These are phyloP conservation scores for Otatea glauca DNA, from an alignment of 176 grass and related monocot species.

Conservation along the genomic window DNA sequence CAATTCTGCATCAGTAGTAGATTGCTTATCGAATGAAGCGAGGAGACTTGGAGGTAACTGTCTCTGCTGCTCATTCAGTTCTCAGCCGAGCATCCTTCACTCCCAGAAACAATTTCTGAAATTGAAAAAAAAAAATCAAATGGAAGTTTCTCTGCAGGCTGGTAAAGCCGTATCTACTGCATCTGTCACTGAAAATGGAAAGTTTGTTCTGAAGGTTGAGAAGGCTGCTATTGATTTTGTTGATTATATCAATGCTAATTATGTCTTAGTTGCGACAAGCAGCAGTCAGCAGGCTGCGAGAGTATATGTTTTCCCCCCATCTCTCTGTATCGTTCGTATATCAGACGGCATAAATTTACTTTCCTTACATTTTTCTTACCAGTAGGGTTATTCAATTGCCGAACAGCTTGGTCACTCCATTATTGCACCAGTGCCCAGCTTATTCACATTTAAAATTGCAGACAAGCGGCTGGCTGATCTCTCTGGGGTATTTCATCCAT, in stretches of 20 bases:
- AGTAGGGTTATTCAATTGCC: conserved; percentile 77
- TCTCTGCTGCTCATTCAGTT: neutral
- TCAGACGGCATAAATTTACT: conserved; percentile 1
- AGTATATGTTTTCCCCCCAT: conserved; percentile 3
- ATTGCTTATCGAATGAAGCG: conserved; percentile 90
- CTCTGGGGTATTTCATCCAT: conserved; percentile 70
- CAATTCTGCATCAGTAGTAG: conserved; percentile 77
- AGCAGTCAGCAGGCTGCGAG: conserved; percentile 74
- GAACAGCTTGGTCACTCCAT: conserved; percentile 72
- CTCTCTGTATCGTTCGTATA: neutral
- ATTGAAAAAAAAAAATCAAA: conserved; percentile 42
- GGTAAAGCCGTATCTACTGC: conserved; percentile 72
- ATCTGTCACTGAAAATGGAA: conserved; percentile 51
- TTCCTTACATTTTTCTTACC: conserved; percentile 30
- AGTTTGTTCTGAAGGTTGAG: conserved; percentile 78
- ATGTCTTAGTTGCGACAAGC: conserved; percentile 73
- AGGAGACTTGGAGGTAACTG: conserved; percentile 66
- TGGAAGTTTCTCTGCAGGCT: conserved; percentile 82
- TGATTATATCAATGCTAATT: conserved; percentile 63
- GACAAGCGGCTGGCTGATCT: conserved; percentile 62
- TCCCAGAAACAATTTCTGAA: conserved; percentile 33
- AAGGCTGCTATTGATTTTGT: conserved; percentile 81
- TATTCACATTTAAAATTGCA: conserved; percentile 93
- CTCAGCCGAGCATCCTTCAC: neutral
- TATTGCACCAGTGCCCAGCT: conserved; percentile 77